A percentile compares a stretch with the other conserved stretches of the same genome.
Evolutionary conservation across 257 asterid species (phyloP).

Genomic region (Jaltomata sinuosa): DNA sequence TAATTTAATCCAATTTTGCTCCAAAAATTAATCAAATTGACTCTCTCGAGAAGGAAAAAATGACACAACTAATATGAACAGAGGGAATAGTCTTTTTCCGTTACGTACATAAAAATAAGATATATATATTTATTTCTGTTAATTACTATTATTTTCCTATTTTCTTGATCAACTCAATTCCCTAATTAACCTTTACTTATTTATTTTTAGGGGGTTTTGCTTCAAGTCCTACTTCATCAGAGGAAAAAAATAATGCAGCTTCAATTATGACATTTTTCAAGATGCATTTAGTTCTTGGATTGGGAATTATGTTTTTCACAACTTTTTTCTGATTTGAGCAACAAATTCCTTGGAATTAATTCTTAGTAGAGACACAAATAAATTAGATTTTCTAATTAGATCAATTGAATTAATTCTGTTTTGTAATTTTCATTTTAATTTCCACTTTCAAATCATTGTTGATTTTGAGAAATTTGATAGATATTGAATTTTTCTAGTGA

Average conservation of each 20-base stretch:
- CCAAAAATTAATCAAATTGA: no score
- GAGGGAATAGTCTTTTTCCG: no score
- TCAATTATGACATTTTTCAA: neutral
- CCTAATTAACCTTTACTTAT: neutral
- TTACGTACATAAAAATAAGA: no score
- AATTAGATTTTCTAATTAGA: neutral
- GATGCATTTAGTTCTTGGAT: constrained; percentile 6
- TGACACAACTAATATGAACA: no score
- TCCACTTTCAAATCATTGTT: neutral
- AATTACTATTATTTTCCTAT: neutral
- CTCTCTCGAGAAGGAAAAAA: no score
- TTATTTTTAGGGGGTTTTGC: constrained; percentile 3
- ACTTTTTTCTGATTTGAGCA: neutral
- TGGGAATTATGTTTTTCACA: constrained; percentile 7
- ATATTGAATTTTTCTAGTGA: neutral
- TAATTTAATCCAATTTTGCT: no score
- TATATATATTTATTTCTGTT: neutral
- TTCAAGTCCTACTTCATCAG: constrained; percentile 1
- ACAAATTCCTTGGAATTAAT: neutral
- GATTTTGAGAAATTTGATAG: neutral
- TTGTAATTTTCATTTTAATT: neutral
- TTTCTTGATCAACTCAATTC: neutral
- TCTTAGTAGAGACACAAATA: neutral
- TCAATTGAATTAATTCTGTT: neutral
- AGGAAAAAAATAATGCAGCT: neutral